A percentile compares a stretch with the other conserved stretches of the same genome.
Conservation (phyloP, 768 basidiomycete species). For the Naganishia antarctica region DNA sequence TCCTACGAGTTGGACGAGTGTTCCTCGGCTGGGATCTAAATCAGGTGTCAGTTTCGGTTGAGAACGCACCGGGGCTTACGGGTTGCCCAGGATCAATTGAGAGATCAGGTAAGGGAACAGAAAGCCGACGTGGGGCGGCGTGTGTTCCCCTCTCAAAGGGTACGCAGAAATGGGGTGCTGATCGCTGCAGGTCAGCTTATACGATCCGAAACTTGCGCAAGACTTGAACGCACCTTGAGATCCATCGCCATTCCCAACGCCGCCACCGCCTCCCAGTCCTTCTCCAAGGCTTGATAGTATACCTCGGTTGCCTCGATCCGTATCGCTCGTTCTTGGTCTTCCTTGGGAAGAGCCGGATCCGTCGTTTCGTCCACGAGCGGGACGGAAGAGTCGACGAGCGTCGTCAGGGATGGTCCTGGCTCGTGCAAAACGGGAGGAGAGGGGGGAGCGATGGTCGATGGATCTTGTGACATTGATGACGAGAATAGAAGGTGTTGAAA, state of each 20-base stretch:
- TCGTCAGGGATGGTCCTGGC: neutral
- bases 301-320: slow-evolving; percentile 4
- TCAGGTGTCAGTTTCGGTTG: neutral
- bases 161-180: slow-evolving; percentile 4
- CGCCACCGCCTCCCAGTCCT: neutral
- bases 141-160: slow-evolving; percentile 6
- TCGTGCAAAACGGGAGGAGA: neutral
- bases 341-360: neutral
- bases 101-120: slow-evolving; percentile 10
- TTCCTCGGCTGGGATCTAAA: neutral
- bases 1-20: neutral
- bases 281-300: neutral
- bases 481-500: too few species aligned
- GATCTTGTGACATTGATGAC: too few species aligned
- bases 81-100: neutral
- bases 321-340: slow-evolving; percentile 15
- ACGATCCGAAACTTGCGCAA: neutral
- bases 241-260: slow-evolving; percentile 2
- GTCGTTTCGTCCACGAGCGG: neutral
- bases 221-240: neutral
- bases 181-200: neutral
- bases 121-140: slow-evolving; percentile 7
- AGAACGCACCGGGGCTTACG: neutral
- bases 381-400: neutral
- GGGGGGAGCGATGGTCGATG: neutral